These are phyloP conservation scores for Cadophora sp. DNA, from an alignment of 2,329 filamentous ascomycete species.

Conservation along the genomic window DNA sequence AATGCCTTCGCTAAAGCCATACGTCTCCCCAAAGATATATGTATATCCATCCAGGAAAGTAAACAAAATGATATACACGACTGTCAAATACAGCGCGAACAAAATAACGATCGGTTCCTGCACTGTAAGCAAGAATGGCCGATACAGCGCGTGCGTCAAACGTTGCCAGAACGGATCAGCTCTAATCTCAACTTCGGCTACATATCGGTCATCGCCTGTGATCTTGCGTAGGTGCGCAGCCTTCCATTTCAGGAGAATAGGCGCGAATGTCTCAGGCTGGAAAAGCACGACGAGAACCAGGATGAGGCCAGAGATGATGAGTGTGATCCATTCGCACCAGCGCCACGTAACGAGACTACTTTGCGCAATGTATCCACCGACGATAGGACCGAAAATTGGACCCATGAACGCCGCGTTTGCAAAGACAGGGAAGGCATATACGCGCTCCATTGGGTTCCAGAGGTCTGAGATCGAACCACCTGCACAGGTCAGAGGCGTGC, in stretches of 20 bases:
- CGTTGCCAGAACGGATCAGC: slow-evolving; percentile 34
- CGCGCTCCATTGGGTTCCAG: slow-evolving; percentile 42
- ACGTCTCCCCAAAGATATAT: slow-evolving; percentile 33
- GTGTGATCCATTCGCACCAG: slow-evolving; percentile 33
- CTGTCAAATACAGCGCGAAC: slow-evolving; percentile 30
- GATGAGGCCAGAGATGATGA: slow-evolving; percentile 29
- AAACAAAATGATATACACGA: slow-evolving; percentile 36
- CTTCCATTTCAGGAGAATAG: slow-evolving; percentile 32
- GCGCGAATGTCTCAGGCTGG: slow-evolving; percentile 32
- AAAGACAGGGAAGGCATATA: slow-evolving; percentile 41
- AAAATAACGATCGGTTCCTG: slow-evolving; percentile 32
- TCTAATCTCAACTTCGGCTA: slow-evolving; percentile 32
- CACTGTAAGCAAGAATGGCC: slow-evolving; percentile 28
- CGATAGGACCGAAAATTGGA: slow-evolving; percentile 28
- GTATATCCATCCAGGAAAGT: slow-evolving; percentile 33
- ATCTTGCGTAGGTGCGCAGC: slow-evolving; percentile 30
- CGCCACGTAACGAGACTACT: slow-evolving; percentile 25
- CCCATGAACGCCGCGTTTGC: slow-evolving; percentile 37
- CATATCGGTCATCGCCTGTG: slow-evolving; percentile 28
- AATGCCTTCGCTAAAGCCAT: slow-evolving; percentile 47
- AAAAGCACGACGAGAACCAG: slow-evolving; percentile 26
- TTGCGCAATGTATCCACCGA: slow-evolving; percentile 28
- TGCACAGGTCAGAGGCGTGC: slow-evolving; percentile 25
- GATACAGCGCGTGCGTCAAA: slow-evolving; percentile 24
- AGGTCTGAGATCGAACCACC: slow-evolving; percentile 47